Conservation (phyloP, 441 rosid species). For the Gossypium schwendimanii region DNA sequence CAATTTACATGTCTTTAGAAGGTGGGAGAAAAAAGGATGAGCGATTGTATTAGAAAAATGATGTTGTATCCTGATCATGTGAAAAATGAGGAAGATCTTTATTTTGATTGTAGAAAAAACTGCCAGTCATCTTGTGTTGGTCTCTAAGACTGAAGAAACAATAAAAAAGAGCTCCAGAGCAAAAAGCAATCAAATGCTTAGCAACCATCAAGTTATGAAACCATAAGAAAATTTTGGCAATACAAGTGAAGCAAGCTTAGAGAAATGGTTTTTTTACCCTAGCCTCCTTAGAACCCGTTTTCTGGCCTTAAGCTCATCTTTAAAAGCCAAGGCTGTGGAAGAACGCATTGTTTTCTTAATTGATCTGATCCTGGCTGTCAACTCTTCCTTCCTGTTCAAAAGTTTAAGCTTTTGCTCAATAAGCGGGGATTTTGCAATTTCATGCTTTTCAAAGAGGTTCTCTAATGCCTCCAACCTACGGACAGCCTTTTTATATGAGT, state of each 20-base stretch:
- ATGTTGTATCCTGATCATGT: neutral
- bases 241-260: neutral
- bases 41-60: neutral
- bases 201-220: slow-evolving; percentile 2
- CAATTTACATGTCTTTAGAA: neutral
- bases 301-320: slow-evolving; percentile 96
- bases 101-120: neutral
- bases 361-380: slow-evolving; percentile 69
- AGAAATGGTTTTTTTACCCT: slow-evolving; percentile 42
- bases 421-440: slow-evolving; percentile 82
- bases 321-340: slow-evolving; percentile 77
- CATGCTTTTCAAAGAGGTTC: slow-evolving; percentile 77
- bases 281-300: slow-evolving; percentile 88
- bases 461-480: slow-evolving; percentile 84
- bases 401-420: slow-evolving; percentile 71
- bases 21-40: neutral
- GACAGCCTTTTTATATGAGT: slow-evolving; percentile 66
- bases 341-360: slow-evolving; percentile 69
- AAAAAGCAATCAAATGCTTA: neutral
- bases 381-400: slow-evolving; percentile 67
- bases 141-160: neutral
- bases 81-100: neutral
- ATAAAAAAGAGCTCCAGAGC: neutral
- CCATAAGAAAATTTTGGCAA: neutral
- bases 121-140: neutral